phyloP scores from a whole-genome alignment of 768 basidiomycete genomes.

The Suillus luteus region DNA sequence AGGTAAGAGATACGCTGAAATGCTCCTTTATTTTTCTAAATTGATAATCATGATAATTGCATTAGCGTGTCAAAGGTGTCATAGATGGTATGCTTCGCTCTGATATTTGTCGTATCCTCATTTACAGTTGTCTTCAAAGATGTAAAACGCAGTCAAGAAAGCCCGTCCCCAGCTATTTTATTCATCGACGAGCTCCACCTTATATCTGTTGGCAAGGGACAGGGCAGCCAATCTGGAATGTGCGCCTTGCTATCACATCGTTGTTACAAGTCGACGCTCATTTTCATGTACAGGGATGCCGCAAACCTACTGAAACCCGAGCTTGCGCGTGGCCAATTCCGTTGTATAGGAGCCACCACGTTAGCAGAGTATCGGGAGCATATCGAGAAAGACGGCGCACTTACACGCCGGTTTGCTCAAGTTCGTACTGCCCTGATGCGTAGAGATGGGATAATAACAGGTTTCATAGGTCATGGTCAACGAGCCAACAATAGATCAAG shows the following conservation, averaged over 20 bases:
- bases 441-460: background rate
- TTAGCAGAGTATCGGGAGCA: constrained; percentile 14
- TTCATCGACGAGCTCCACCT: constrained; percentile 18
- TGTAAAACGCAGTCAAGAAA: constrained; percentile 16
- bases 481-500: constrained; percentile 14
- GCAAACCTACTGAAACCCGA: constrained; percentile 15
- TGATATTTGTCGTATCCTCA: background rate
- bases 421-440: background rate
- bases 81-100: constrained; percentile 10
- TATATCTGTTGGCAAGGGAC: constrained; percentile 15
- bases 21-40: background rate
- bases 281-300: constrained; percentile 11
- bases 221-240: constrained; percentile 13
- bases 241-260: background rate
- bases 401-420: constrained; percentile 15
- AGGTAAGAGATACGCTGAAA: background rate
- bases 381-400: constrained; percentile 17
- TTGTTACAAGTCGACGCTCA: background rate
- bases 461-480: constrained; percentile 13
- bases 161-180: constrained; percentile 13
- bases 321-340: constrained; percentile 16
- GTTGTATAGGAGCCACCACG: constrained; percentile 15
- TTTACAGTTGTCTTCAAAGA: constrained; percentile 38
- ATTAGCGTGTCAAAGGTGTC: constrained; percentile 16
- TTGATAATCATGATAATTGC: background rate